A percentile compares a stretch with the other conserved stretches of the same genome.
Conservation (phyloP, 2,329 filamentous ascomycete species). For the Botrytis squamosa region DNA sequence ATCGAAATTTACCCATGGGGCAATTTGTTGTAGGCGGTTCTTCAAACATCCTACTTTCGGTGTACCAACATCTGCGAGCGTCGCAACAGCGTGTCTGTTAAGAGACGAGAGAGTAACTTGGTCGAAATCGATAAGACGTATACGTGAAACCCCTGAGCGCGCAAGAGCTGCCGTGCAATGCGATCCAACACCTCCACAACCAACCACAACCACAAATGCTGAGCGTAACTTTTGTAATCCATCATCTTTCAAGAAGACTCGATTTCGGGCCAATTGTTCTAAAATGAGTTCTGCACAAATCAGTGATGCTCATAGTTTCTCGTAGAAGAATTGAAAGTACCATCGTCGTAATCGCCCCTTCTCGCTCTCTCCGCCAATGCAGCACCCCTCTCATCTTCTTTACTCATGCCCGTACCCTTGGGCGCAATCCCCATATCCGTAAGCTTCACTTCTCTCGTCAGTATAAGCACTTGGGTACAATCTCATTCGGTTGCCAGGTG, state of each 20-base stretch:
- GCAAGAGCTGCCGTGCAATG: constrained; percentile 85
- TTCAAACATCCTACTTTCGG: constrained; percentile 86
- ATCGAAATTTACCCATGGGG: constrained; percentile 91
- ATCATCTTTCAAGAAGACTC: constrained; percentile 81
- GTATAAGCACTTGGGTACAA: constrained; percentile 26
- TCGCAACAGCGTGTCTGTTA: constrained; percentile 94
- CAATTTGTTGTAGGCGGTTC: constrained; percentile 76
- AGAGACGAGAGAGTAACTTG: constrained; percentile 93
- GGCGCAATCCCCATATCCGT: constrained; percentile 48
- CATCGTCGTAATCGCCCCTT: constrained; percentile 62
- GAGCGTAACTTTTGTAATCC: constrained; percentile 77
- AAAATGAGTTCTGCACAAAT: constrained; percentile 71
- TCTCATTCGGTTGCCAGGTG: neutral
- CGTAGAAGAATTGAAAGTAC: constrained; percentile 26
- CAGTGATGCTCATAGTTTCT: constrained; percentile 15
- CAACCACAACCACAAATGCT: constrained; percentile 85
- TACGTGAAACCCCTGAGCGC: constrained; percentile 81
- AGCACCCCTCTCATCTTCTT: constrained; percentile 61
- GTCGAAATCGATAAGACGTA: constrained; percentile 93
- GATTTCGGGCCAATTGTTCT: constrained; percentile 90
- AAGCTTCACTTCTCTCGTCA: constrained; percentile 47
- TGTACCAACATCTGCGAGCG: constrained; percentile 87
- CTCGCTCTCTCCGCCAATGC: constrained; percentile 59
- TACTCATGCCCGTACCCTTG: constrained; percentile 43
- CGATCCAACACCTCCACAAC: constrained; percentile 91